phyloP scores from a whole-genome alignment of 306 rosid species.

The Rosa multiflora region DNA sequence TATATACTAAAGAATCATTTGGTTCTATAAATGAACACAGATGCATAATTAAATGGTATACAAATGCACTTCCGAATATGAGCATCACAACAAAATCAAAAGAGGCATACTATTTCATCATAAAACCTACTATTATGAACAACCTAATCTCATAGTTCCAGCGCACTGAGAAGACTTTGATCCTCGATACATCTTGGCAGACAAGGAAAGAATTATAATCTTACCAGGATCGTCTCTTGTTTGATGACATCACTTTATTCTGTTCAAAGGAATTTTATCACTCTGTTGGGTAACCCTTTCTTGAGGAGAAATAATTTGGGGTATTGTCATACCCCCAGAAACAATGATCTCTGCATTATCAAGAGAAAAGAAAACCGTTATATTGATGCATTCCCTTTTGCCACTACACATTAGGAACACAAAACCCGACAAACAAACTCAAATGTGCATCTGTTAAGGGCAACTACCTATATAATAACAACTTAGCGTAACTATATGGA shows the following conservation, averaged over 20 bases:
- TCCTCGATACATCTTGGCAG: not conserved
- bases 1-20: not conserved
- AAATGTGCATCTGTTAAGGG: not conserved
- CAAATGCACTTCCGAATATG: conserved; percentile 9
- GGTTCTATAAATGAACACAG: not conserved
- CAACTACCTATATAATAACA: not conserved
- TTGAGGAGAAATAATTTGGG: conserved; percentile 66
- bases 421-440: not conserved
- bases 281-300: conserved; percentile 50
- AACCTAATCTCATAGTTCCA: conserved; percentile 1
- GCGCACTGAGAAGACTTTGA: not conserved
- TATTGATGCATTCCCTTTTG: not conserved
- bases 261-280: conserved; percentile 63
- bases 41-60: conserved; percentile 11
- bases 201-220: not conserved
- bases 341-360: conserved; percentile 74
- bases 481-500: not conserved
- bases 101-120: not conserved
- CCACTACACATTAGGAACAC: not conserved
- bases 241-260: conserved; percentile 43
- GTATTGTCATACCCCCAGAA: conserved; percentile 97
- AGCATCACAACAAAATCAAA: not conserved
- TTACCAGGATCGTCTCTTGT: not conserved
- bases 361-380: not conserved
- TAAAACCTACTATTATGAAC: conserved; percentile 9